These are phyloP conservation scores for Cucurbitaria berberidis DNA, from an alignment of 2,329 filamentous ascomycete species.

Conservation along the genomic window DNA sequence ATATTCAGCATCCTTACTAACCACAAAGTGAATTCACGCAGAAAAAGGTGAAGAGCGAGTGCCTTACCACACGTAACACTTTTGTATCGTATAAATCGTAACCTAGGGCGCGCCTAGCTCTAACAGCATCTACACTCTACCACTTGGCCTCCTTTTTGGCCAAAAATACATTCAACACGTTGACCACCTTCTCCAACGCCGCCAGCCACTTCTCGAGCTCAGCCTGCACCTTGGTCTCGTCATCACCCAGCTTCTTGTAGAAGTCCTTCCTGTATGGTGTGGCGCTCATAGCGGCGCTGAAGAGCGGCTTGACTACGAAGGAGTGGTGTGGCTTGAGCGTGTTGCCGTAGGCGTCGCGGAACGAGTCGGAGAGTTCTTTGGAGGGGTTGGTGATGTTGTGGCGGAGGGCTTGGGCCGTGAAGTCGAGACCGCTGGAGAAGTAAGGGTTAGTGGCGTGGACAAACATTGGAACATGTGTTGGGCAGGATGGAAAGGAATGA, in stretches of 20 bases:
- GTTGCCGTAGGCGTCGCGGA: conserved; percentile 80
- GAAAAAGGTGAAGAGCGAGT: not conserved
- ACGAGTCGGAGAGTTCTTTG: conserved; percentile 84
- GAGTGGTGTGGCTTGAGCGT: conserved; percentile 93
- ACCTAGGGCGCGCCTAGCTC: not conserved
- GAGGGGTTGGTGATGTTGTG: conserved; percentile 71
- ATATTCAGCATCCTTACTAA: not conserved
- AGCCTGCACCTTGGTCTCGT: conserved; percentile 65
- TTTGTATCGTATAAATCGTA: not conserved
- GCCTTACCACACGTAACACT: not conserved
- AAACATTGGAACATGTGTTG: not conserved
- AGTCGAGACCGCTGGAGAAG: conserved; percentile 78
- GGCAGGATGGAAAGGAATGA: not conserved
- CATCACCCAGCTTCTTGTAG: conserved; percentile 81
- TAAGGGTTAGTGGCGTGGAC: not conserved
- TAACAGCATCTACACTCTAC: conserved; percentile 17
- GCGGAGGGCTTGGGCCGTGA: conserved; percentile 84
- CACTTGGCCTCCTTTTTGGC: conserved; percentile 43
- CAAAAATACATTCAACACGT: conserved; percentile 71
- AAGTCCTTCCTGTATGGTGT: conserved; percentile 95
- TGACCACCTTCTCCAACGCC: conserved; percentile 78
- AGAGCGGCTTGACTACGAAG: conserved; percentile 89
- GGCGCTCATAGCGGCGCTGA: conserved; percentile 89
- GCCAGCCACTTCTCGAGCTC: conserved; percentile 74
- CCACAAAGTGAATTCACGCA: not conserved